phyloP scores from a whole-genome alignment of 208 protist species.

The Acanthamoeba royreba region DNA sequence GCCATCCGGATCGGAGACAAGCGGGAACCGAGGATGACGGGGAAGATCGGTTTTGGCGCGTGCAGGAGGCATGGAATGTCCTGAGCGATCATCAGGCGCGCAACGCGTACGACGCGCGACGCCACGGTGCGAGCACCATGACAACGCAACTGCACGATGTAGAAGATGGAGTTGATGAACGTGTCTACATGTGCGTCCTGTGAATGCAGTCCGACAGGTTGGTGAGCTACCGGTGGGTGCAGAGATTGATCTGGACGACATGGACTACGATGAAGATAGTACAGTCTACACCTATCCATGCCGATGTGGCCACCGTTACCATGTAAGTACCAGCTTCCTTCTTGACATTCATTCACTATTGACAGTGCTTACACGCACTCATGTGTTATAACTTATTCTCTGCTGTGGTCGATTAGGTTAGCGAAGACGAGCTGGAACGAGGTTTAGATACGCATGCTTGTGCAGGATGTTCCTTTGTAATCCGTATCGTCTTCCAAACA shows the following conservation, averaged over 20 bases:
- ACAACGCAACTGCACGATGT: neutral
- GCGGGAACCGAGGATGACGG: neutral
- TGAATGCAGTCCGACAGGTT: neutral
- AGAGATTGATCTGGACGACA: constrained; percentile 19
- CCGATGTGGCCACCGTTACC: neutral
- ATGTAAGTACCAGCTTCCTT: neutral
- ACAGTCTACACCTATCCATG: neutral
- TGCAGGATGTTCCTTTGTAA: neutral
- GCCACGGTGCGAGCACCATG: neutral
- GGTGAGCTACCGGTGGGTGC: neutral
- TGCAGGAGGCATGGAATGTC: neutral
- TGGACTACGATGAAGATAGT: neutral
- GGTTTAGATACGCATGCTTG: neutral
- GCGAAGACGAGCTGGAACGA: neutral
- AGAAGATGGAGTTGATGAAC: neutral
- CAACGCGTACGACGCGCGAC: neutral
- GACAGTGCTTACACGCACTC: neutral
- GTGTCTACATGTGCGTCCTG: neutral
- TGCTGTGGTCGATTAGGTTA: neutral
- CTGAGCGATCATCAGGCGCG: neutral
- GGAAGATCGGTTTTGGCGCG: neutral
- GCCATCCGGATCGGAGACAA: neutral
- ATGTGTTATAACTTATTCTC: neutral
- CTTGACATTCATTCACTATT: neutral
- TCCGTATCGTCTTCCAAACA: neutral